Conservation (phyloP, 441 rosid genomes). For the Sinapis alba region DNA sequence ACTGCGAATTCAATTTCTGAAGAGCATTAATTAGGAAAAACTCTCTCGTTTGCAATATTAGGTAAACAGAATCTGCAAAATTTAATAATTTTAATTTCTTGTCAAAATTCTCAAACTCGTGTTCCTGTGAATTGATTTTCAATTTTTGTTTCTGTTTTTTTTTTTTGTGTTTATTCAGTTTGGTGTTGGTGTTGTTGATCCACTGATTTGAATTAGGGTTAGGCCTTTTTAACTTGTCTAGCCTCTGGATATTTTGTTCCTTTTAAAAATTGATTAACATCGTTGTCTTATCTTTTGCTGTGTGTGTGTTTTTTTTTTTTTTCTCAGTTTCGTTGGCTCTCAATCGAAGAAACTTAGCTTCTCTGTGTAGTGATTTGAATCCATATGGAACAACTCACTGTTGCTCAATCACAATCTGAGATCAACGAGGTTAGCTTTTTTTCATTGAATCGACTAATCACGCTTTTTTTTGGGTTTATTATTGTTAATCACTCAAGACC, state of each 20-base stretch:
- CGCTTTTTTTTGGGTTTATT: background rate
- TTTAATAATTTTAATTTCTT: background rate
- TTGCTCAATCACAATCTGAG: constrained; percentile 41
- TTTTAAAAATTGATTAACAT: background rate
- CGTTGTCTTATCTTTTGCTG: constrained; percentile 27
- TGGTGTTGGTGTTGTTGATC: constrained; percentile 10
- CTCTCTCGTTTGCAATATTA: background rate
- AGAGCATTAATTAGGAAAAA: constrained; percentile 14
- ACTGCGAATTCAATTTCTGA: constrained; percentile 37
- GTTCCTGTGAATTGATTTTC: background rate
- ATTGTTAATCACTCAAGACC: background rate
- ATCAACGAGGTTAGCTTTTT: constrained; percentile 71
- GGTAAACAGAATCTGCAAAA: constrained; percentile 18
- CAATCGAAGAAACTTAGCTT: constrained; percentile 21
- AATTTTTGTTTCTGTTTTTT: background rate
- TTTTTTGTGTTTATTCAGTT: background rate
- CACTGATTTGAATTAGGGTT: constrained; percentile 31
- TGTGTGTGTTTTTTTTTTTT: background rate
- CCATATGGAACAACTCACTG: constrained; percentile 25
- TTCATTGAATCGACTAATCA: constrained; percentile 16
- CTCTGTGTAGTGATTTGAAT: constrained; percentile 21
- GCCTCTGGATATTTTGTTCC: background rate
- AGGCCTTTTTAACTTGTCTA: background rate
- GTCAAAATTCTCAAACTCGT: background rate
- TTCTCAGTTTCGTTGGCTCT: constrained; percentile 40